Evolutionary conservation across 139 green algal species (phyloP).

Genomic region (Edaphochlamys debaryana): DNA sequence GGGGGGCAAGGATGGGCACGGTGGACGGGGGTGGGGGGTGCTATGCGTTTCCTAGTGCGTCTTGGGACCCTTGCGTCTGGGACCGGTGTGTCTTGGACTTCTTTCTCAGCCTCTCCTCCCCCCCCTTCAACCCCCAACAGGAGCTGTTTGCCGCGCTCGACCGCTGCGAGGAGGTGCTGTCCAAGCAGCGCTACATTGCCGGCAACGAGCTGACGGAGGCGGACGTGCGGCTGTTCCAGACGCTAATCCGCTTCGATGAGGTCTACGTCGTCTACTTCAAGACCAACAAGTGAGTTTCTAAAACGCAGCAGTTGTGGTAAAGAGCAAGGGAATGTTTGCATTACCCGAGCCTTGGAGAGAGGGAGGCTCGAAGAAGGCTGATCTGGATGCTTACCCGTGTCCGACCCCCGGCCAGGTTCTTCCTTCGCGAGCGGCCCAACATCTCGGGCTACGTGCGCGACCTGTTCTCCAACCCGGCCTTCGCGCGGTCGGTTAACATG

Average conservation of each 20-base stretch:
- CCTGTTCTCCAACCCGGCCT: conserved; percentile 82
- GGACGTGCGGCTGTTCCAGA: conserved; percentile 94
- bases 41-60: not conserved
- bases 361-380: not conserved
- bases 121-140: not conserved
- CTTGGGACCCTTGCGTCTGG: too few relatives aligned
- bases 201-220: conserved; percentile 92
- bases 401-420: too few relatives aligned
- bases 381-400: not conserved
- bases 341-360: not conserved
- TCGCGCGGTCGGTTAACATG: conserved; percentile 81
- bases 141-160: conserved; percentile 90
- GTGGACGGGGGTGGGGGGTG: too few relatives aligned
- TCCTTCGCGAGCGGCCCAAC: conserved; percentile 48
- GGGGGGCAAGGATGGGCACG: conserved; percentile 22
- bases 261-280: conserved; percentile 94
- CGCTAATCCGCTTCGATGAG: conserved; percentile 76
- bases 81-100: too few relatives aligned
- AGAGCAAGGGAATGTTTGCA: not conserved
- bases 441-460: conserved; percentile 72
- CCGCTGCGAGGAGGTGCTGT: conserved; percentile 83
- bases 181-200: conserved; percentile 82
- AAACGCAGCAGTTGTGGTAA: too few relatives aligned
- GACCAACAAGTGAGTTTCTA: conserved; percentile 79
- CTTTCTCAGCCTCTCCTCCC: too few relatives aligned